These are phyloP conservation scores for Ustilago trichophora DNA, from an alignment of 1,284 basidiomycete genomes.

Conservation along the genomic window DNA sequence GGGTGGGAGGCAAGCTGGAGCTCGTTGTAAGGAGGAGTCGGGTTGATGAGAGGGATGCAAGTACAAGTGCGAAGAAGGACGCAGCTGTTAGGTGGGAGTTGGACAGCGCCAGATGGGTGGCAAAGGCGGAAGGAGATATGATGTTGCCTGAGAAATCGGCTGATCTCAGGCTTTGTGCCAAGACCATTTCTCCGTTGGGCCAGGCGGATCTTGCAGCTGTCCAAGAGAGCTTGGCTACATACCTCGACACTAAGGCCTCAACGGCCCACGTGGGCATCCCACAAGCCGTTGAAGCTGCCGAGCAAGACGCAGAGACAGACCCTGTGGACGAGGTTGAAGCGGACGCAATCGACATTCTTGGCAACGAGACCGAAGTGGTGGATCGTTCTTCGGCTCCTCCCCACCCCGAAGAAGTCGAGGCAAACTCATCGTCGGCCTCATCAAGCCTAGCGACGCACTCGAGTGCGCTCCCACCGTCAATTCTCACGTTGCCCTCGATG, in stretches of 20 bases:
- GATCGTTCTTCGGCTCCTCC: neutral
- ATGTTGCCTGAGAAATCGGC: constrained; percentile 28
- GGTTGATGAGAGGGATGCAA: constrained; percentile 1
- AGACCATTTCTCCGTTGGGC: neutral
- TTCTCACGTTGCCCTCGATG: neutral
- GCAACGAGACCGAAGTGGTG: constrained; percentile 13
- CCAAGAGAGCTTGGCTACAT: constrained; percentile 7
- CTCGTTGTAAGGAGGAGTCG: constrained; percentile 5
- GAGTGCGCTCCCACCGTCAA: constrained; percentile 11
- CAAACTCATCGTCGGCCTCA: neutral
- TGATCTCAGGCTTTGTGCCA: constrained; percentile 29
- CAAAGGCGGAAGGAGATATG: constrained; percentile 21
- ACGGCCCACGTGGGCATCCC: neutral
- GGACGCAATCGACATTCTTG: constrained; percentile 3
- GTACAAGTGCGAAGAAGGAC: constrained; percentile 2
- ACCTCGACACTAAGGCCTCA: neutral
- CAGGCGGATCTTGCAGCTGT: constrained; percentile 2
- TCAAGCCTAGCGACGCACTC: neutral
- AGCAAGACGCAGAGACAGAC: neutral
- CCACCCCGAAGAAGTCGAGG: neutral
- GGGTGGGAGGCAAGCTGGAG: constrained; percentile 13
- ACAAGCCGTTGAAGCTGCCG: neutral
- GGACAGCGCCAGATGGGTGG: constrained; percentile 11
- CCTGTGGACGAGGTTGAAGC: neutral
- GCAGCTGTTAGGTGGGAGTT: too few relatives aligned